Conservation (phyloP, 805 yeast genomes). For the Myxozyma neotropica region DNA sequence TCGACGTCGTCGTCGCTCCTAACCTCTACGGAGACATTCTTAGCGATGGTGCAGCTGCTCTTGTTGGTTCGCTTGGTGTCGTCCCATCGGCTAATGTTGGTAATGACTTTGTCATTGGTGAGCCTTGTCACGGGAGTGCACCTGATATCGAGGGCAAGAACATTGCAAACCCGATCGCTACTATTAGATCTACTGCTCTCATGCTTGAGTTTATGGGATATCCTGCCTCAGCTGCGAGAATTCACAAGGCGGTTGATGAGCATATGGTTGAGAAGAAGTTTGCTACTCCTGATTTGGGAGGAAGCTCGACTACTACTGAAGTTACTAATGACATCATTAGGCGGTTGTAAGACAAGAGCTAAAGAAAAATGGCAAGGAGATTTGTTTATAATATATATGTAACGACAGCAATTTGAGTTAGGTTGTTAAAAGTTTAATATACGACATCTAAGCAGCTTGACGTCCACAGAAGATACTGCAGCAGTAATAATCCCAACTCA, state of each 20-base stretch:
- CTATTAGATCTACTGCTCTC: conserved; percentile 95
- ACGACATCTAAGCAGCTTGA: too few species aligned
- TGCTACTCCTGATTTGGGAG: conserved; percentile 95
- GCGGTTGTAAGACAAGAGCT: conserved; percentile 48
- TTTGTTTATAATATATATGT: too few species aligned
- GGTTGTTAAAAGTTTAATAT: too few species aligned
- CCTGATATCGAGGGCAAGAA: conserved; percentile 92
- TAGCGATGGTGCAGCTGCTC: conserved; percentile 97
- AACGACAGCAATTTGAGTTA: too few species aligned
- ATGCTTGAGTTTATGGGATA: conserved; percentile 97
- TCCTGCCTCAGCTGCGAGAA: conserved; percentile 84
- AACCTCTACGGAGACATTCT: conserved; percentile 96
- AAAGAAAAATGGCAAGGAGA: too few species aligned
- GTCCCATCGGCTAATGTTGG: conserved; percentile 99
- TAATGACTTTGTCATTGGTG: conserved; percentile 93
- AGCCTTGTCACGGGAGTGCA: conserved; percentile 99
- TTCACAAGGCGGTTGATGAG: conserved; percentile 92
- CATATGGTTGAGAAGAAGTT: conserved; percentile 76
- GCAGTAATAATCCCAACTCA: too few species aligned
- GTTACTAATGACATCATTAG: conserved; percentile 81
- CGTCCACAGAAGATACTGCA: too few species aligned
- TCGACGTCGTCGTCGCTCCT: conserved; percentile 98
- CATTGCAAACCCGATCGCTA: conserved; percentile 90
- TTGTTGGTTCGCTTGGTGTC: conserved; percentile 96
- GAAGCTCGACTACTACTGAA: conserved; percentile 80